Conservation (phyloP, 208 protist genomes). For the Trypanosoma cruzi region DNA sequence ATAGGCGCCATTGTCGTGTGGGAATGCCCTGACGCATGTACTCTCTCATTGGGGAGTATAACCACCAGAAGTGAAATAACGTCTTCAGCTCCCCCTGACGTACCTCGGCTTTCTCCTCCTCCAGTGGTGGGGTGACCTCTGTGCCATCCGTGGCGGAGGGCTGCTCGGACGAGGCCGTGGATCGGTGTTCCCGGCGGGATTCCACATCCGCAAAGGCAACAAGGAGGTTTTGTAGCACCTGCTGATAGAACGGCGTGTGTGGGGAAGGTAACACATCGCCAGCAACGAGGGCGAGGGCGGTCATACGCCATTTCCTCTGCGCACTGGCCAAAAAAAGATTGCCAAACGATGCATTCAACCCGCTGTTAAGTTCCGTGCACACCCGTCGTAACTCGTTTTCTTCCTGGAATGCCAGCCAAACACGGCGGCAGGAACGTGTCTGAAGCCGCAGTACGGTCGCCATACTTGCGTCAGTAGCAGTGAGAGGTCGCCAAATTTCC, state of each 20-base stretch:
- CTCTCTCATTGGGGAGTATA: constrained; percentile 46
- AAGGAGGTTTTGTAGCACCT: constrained; percentile 44
- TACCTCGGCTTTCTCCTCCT: neutral
- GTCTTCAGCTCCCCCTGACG: neutral
- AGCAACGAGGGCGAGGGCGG: constrained; percentile 42
- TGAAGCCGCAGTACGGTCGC: constrained; percentile 17
- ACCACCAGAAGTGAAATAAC: constrained; percentile 35
- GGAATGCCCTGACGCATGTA: constrained; percentile 39
- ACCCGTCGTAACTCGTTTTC: neutral
- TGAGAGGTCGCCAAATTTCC: neutral
- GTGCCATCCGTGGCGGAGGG: no score
- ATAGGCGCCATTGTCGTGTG: constrained; percentile 34
- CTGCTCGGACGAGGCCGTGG: neutral
- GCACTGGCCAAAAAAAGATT: constrained; percentile 57
- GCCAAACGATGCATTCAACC: constrained; percentile 8
- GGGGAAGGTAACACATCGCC: constrained; percentile 34
- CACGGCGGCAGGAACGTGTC: constrained; percentile 22
- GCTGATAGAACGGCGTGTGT: constrained; percentile 35
- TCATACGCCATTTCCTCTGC: constrained; percentile 42
- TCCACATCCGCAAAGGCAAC: constrained; percentile 34
- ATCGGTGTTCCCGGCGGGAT: neutral
- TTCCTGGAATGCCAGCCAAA: constrained; percentile 23
- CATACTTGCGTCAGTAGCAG: neutral
- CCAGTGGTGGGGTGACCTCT: neutral
- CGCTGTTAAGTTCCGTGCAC: neutral